Evolutionary conservation across 305 asterid species (phyloP), one percentile per base, ranked within the genome.

Genomic region (Lippia alba): DNA sequence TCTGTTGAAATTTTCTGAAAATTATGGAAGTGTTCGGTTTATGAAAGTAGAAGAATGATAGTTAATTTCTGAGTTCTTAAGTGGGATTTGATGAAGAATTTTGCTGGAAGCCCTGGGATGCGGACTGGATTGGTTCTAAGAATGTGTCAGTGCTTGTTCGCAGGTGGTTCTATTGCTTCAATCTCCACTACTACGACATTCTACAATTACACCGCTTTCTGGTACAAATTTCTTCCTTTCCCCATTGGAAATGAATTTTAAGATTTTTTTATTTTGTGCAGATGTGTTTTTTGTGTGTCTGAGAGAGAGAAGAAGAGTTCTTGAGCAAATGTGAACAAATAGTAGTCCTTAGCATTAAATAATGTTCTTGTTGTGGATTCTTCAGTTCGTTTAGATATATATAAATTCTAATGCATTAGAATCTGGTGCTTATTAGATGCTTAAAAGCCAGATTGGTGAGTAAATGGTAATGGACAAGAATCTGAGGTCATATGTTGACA

Each of bases 71-170:
- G 3, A 12, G 15, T n/a, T 55, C 56, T 66, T 34, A 15, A 59
- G 45, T 48, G 73, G 65, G 44, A 39, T 46, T 49, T 2, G 69
- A 82, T 85, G 87, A 82, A 82, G 78, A 78, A 76, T 74, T 80
- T 85, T 66, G 83, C 85, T 55, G 90, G 90, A 57, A 55, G 77
- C 66, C 90, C 87, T 18, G 90, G 87, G 14, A 85, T 83, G 56
- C 32, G 72, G 65, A 80, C 82, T 19, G 87, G 80, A 40, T 75
- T 85, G 8, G 12, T 76, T 45, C 66, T 83, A 5, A 83, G 90
- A 75, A 46, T 80, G 67, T 81, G 66, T 34, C 88, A 85, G 75
- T 81, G 79, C 57, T 61, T 56, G 0, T 83, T 81, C 68, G 83
- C 90, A 53, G 88, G 79, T 66, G 80, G 74, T 70, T 83, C 88